Evolutionary conservation across 306 rosid species (phyloP).

Genomic region (Quercus bicolor): DNA sequence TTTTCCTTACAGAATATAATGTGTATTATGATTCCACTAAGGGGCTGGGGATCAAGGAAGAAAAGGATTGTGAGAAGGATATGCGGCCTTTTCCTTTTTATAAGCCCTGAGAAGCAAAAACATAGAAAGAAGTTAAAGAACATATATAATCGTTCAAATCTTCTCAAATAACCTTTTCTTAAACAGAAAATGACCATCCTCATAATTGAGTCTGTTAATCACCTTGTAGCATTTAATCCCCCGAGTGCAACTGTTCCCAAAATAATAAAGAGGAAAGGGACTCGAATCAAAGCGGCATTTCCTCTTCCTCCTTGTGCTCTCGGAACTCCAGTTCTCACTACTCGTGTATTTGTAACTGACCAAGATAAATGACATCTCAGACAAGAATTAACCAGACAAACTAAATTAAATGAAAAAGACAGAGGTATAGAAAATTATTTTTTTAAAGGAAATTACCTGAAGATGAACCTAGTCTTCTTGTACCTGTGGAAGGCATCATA

Average conservation of each 20-base stretch:
- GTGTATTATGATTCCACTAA: neutral
- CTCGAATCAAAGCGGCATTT: slow-evolving; percentile 47
- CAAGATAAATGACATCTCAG: slow-evolving; percentile 1
- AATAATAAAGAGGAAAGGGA: slow-evolving; percentile 57
- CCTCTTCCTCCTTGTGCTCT: slow-evolving; percentile 54
- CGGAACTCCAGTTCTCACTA: slow-evolving; percentile 67
- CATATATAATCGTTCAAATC: neutral
- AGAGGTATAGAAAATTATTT: neutral
- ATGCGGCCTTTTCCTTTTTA: slow-evolving; percentile 57
- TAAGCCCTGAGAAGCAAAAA: slow-evolving; percentile 51
- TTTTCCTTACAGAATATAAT: neutral
- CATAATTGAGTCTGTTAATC: neutral
- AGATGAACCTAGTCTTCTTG: slow-evolving; percentile 32
- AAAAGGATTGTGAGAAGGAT: slow-evolving; percentile 85
- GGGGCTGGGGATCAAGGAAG: slow-evolving; percentile 49
- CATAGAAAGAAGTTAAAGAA: slow-evolving; percentile 12
- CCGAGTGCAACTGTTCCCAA: slow-evolving; percentile 68
- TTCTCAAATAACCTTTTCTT: neutral
- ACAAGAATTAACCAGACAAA: neutral
- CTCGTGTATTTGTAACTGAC: slow-evolving; percentile 46
- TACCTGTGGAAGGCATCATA: slow-evolving; percentile 40
- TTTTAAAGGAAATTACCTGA: slow-evolving; percentile 40
- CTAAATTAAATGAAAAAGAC: neutral
- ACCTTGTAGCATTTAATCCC: slow-evolving; percentile 64
- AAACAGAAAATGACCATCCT: slow-evolving; percentile 8